phyloP scores from a whole-genome alignment of 2,329 filamentous ascomycete species.

The Alternaria angustiovoidea region DNA sequence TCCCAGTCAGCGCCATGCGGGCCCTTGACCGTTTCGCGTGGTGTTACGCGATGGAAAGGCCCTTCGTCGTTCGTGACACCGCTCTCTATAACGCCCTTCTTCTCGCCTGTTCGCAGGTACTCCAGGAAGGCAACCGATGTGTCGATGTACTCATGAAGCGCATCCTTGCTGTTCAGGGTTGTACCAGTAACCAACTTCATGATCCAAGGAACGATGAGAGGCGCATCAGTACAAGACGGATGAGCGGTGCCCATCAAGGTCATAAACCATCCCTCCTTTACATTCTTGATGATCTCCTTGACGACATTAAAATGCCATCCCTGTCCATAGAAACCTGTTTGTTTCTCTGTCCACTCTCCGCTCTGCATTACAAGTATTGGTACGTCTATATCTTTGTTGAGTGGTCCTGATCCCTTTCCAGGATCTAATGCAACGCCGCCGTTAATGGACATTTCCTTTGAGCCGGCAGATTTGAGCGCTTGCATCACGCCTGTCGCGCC shows the following conservation, averaged over 20 bases:
- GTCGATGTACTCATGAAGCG: constrained; percentile 67
- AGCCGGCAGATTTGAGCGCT: constrained; percentile 62
- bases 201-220: constrained; percentile 68
- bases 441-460: constrained; percentile 56
- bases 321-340: constrained; percentile 67
- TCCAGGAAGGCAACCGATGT: constrained; percentile 66
- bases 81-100: constrained; percentile 60
- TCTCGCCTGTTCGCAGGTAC: constrained; percentile 54
- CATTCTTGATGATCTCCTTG: constrained; percentile 62
- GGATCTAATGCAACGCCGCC: constrained; percentile 71
- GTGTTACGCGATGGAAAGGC: constrained; percentile 3
- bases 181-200: constrained; percentile 69
- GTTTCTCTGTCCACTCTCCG: constrained; percentile 68
- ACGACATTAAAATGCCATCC: constrained; percentile 70
- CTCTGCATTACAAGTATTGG: constrained; percentile 70
- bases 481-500: constrained; percentile 71
- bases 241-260: constrained; percentile 60
- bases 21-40: constrained; percentile 4
- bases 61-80: constrained; percentile 53
- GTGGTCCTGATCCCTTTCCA: constrained; percentile 68
- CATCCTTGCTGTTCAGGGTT: constrained; percentile 64
- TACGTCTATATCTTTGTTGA: constrained; percentile 67
- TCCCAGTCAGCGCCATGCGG: constrained; percentile 14
- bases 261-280: constrained; percentile 57
- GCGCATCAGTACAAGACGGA: constrained; percentile 72